Evolutionary conservation across 2,329 filamentous ascomycete species (phyloP).

Genomic region (Penicillium sp.): DNA sequence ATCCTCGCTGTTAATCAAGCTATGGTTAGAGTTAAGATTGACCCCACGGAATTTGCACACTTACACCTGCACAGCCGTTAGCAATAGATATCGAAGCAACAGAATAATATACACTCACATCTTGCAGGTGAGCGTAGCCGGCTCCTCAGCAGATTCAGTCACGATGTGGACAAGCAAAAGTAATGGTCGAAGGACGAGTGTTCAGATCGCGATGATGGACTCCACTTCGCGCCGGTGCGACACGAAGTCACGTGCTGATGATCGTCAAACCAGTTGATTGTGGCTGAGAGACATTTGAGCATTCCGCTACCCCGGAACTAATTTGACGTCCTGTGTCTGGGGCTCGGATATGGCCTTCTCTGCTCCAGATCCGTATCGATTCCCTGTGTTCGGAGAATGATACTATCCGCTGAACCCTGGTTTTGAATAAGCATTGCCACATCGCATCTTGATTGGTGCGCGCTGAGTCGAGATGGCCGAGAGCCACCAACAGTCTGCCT

Average conservation of each 20-base stretch:
- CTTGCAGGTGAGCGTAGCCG: slow-evolving; percentile 2
- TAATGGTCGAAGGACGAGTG: background rate
- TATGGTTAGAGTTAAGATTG: slow-evolving; percentile 1
- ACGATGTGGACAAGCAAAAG: background rate
- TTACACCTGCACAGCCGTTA: slow-evolving; percentile 30
- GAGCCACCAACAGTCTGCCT: slow-evolving; percentile 9
- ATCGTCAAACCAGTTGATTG: slow-evolving; percentile 3
- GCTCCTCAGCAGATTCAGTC: background rate
- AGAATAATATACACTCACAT: slow-evolving; percentile 16
- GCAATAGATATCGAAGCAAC: slow-evolving; percentile 5
- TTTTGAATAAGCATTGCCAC: background rate
- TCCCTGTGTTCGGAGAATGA: slow-evolving; percentile 10
- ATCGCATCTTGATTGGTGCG: background rate
- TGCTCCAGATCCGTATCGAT: slow-evolving; percentile 3
- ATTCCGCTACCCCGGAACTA: background rate
- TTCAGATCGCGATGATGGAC: slow-evolving; percentile 17
- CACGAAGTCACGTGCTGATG: slow-evolving; percentile 22
- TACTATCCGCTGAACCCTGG: background rate
- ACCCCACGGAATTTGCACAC: slow-evolving; percentile 10
- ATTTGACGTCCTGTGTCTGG: background rate
- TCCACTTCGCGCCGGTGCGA: slow-evolving; percentile 19
- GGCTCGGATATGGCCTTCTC: slow-evolving; percentile 5
- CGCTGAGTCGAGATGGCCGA: slow-evolving; percentile 11
- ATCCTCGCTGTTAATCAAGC: slow-evolving; percentile 60
- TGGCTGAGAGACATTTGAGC: background rate